Percentiles rank a stretch among this genome's conserved stretches.
phyloP scores from a whole-genome alignment of 2,329 filamentous ascomycete genomes.

The Colletotrichum gloeosporioides region DNA sequence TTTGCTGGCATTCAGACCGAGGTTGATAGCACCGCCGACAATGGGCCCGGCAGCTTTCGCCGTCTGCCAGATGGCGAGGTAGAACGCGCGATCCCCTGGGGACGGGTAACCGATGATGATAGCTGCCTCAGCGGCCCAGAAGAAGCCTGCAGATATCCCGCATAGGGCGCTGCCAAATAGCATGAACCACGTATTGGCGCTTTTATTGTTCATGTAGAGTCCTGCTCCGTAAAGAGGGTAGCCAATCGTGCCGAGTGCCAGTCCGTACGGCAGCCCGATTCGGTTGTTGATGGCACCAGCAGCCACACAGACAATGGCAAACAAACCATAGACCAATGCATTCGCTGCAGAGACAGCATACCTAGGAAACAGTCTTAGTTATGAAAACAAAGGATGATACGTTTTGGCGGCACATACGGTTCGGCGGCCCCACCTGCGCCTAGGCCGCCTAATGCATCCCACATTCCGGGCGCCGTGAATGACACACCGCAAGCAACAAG shows the following conservation, averaged over 20 bases:
- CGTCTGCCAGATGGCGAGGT: conserved; percentile 1
- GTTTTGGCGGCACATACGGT: not conserved
- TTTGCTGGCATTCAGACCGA: conserved; percentile 64
- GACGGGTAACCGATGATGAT: conserved; percentile 61
- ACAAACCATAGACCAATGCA: conserved; percentile 1
- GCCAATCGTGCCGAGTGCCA: not conserved
- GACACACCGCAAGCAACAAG: conserved; percentile 1
- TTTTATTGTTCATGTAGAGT: not conserved
- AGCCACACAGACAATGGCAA: not conserved
- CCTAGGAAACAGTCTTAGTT: not conserved
- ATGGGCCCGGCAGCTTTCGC: conserved; percentile 31
- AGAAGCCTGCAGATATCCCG: conserved; percentile 40
- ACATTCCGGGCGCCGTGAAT: conserved; percentile 6
- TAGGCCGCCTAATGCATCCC: conserved; percentile 7
- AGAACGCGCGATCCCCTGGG: conserved; percentile 1
- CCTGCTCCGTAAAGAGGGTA: conserved; percentile 3
- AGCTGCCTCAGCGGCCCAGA: conserved; percentile 42
- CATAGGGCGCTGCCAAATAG: conserved; percentile 64
- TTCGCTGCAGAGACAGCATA: not conserved
- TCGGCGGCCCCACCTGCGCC: conserved; percentile 3
- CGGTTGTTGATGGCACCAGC: conserved; percentile 6
- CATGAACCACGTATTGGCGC: conserved; percentile 62
- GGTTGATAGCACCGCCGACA: conserved; percentile 70
- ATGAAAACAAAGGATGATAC: not conserved
- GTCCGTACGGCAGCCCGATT: not conserved